A percentile compares a stretch with the other conserved stretches of the same genome.
Conservation (phyloP, 2,329 filamentous ascomycete genomes). For the Cylindrodendrum hubeiense region DNA sequence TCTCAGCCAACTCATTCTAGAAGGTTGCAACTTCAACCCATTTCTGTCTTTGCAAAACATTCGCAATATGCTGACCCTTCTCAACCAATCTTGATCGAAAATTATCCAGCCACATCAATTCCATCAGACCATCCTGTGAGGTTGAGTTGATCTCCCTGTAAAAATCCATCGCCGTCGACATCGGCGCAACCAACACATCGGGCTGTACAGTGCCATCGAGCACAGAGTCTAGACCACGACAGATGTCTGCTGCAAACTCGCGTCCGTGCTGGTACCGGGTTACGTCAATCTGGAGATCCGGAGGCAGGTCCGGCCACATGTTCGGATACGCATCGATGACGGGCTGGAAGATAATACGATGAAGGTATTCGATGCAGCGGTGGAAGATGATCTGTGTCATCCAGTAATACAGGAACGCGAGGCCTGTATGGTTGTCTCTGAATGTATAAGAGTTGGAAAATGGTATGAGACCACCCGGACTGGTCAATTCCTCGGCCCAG, state of each 20-base stretch:
- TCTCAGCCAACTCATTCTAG: conserved; percentile 17
- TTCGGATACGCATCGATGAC: conserved; percentile 55
- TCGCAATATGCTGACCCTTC: conserved; percentile 57
- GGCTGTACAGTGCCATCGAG: conserved; percentile 59
- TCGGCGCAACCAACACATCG: conserved; percentile 58
- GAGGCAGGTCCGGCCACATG: conserved; percentile 54
- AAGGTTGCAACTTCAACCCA: conserved; percentile 55
- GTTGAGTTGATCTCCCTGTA: conserved; percentile 54
- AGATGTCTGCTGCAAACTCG: conserved; percentile 62
- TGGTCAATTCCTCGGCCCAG: conserved; percentile 53
- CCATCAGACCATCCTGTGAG: conserved; percentile 57
- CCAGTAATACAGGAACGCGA: conserved; percentile 68
- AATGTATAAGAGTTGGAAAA: conserved; percentile 62
- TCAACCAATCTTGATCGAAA: conserved; percentile 55
- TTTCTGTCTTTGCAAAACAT: conserved; percentile 52
- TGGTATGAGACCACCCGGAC: conserved; percentile 51
- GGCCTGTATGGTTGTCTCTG: conserved; percentile 56
- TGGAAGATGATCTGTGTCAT: conserved; percentile 62
- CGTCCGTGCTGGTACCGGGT: conserved; percentile 58
- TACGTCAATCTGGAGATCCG: conserved; percentile 55
- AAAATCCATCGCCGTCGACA: conserved; percentile 57
- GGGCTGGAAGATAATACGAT: conserved; percentile 58
- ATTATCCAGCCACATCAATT: conserved; percentile 61
- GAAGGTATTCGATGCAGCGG: conserved; percentile 60
- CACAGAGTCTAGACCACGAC: conserved; percentile 63